These are phyloP conservation scores for Piper betle DNA, from an alignment of 164 flowering plant species.

Conservation along the genomic window DNA sequence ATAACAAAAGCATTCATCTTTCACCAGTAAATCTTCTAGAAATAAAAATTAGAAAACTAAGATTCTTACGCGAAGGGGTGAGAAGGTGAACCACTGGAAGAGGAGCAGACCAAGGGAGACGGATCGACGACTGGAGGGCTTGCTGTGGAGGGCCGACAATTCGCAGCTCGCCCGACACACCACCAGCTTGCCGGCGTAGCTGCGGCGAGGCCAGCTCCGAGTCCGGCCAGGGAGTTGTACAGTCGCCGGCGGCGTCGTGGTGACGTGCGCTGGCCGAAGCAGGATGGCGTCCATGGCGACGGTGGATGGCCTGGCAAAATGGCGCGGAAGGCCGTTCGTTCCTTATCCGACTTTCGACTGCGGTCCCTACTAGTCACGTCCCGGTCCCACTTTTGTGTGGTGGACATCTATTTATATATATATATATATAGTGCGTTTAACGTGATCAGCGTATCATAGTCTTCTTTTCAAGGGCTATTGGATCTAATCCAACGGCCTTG, in stretches of 20 bases:
- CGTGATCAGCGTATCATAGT: too few species aligned
- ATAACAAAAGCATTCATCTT: too few species aligned
- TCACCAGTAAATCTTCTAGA: background rate
- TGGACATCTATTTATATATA: too few species aligned
- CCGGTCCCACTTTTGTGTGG: too few species aligned
- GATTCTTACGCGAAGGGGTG: background rate
- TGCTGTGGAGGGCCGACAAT: slow-evolving; percentile 7
- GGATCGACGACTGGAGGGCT: slow-evolving; percentile 28
- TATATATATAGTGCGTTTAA: too few species aligned
- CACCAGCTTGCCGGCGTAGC: background rate
- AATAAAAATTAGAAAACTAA: background rate
- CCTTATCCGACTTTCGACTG: too few species aligned
- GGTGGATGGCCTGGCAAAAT: background rate
- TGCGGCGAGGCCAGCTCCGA: background rate
- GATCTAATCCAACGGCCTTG: too few species aligned
- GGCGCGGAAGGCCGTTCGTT: too few species aligned
- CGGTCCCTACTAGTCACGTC: too few species aligned
- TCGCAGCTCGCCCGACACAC: slow-evolving; percentile 22
- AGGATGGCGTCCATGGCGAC: background rate
- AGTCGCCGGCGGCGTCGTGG: background rate
- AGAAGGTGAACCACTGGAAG: slow-evolving; percentile 10
- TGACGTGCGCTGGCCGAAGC: background rate
- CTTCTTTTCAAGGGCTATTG: too few species aligned
- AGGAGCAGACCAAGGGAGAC: slow-evolving; percentile 31
- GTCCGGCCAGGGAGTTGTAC: background rate